Percentiles rank a stretch among this genome's conserved stretches.
phyloP scores from a whole-genome alignment of 805 yeast genomes.

The Metschnikowia borealis region DNA sequence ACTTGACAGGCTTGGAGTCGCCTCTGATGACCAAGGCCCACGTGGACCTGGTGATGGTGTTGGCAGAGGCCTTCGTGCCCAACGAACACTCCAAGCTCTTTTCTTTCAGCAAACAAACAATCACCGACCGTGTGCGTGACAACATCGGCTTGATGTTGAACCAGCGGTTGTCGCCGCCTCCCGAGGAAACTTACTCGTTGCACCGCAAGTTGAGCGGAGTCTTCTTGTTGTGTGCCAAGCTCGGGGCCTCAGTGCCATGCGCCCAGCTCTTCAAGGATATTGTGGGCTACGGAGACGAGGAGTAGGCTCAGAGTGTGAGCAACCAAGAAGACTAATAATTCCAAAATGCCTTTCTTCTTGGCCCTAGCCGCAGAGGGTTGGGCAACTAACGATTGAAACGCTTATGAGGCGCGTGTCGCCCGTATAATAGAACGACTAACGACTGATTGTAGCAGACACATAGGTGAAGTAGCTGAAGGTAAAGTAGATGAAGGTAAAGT shows the following conservation, averaged over 20 bases:
- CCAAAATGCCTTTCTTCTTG: constrained; percentile 1
- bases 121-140: constrained; percentile 86
- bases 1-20: constrained; percentile 87
- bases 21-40: constrained; percentile 88
- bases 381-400: constrained; percentile 1
- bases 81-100: constrained; percentile 49
- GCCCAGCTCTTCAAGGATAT: constrained; percentile 71
- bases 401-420: neutral
- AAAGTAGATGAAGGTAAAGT: no score
- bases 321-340: constrained; percentile 2
- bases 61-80: constrained; percentile 87
- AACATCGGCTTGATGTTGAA: constrained; percentile 86
- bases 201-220: constrained; percentile 96
- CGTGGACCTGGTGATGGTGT: constrained; percentile 79
- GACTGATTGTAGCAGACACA: neutral
- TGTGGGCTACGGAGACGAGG: constrained; percentile 46
- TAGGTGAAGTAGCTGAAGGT: no score
- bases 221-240: constrained; percentile 79
- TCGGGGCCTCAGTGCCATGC: constrained; percentile 81
- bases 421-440: neutral
- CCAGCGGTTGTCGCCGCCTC: constrained; percentile 93
- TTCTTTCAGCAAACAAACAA: constrained; percentile 81
- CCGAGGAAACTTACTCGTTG: constrained; percentile 95
- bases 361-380: neutral
- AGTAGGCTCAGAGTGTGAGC: neutral